These are phyloP conservation scores for Chlorella sp. DNA, from an alignment of 139 green algal genomes.

Conservation along the genomic window DNA sequence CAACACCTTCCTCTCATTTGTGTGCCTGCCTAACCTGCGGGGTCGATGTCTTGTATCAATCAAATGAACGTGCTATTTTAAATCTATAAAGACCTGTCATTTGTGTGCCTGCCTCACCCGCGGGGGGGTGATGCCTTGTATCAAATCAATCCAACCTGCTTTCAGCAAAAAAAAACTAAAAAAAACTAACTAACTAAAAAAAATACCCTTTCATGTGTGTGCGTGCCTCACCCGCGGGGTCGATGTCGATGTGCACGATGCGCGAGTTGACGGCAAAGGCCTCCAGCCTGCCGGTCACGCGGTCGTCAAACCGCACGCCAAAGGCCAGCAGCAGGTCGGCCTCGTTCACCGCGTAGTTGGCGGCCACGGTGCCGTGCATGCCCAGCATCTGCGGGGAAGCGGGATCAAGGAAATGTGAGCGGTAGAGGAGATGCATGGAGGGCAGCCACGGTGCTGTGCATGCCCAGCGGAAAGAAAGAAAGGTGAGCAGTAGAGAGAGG, in stretches of 20 bases:
- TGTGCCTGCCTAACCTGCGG: too few relatives aligned
- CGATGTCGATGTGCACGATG: constrained; percentile 99
- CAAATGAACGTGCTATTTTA: too few relatives aligned
- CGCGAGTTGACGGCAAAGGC: constrained; percentile 88
- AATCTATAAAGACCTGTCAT: too few relatives aligned
- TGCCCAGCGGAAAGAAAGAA: constrained; percentile 80
- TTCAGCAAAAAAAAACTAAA: too few relatives aligned
- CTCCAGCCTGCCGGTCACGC: constrained; percentile 98
- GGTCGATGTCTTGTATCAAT: too few relatives aligned
- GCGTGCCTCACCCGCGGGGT: constrained; percentile 80
- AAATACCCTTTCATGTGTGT: too few relatives aligned
- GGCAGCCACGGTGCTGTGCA: constrained; percentile 97
- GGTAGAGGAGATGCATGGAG: background rate
- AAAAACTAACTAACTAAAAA: too few relatives aligned
- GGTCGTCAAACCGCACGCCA: constrained; percentile 99
- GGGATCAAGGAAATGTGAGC: background rate
- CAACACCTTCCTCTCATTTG: too few relatives aligned
- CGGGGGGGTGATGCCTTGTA: too few relatives aligned
- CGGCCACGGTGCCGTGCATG: constrained; percentile 97
- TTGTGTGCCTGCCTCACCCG: too few relatives aligned
- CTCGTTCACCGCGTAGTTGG: constrained; percentile 96
- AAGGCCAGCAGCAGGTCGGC: constrained; percentile 95
- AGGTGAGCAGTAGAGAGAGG: background rate
- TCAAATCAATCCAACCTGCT: too few relatives aligned
- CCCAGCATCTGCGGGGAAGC: constrained; percentile 92